Evolutionary conservation across 345 rosid genomes (phyloP).

Genomic region (Hypericum perforatum): DNA sequence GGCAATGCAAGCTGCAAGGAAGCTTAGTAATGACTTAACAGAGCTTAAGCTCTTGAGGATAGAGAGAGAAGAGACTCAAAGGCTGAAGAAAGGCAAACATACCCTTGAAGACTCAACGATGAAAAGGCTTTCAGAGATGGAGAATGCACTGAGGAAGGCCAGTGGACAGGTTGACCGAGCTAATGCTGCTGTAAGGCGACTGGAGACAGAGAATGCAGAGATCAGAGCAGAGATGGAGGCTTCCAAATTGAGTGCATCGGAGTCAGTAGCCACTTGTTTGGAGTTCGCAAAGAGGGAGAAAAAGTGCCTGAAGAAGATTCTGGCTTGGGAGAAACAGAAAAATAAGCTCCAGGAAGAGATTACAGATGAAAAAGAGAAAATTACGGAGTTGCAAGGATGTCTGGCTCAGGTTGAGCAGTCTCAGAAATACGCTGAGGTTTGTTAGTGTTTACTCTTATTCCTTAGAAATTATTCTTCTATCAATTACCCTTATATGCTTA

Average conservation of each 20-base stretch:
- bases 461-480: not conserved
- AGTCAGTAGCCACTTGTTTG: slow-evolving; percentile 53
- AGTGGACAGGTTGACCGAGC: slow-evolving; percentile 69
- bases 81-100: slow-evolving; percentile 76
- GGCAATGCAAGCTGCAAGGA: slow-evolving; percentile 96
- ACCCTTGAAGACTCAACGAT: slow-evolving; percentile 68
- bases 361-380: slow-evolving; percentile 58
- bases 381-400: slow-evolving; percentile 45
- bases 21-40: slow-evolving; percentile 62
- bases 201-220: slow-evolving; percentile 83
- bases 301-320: slow-evolving; percentile 61
- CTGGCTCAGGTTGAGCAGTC: slow-evolving; percentile 41
- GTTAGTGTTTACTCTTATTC: slow-evolving; percentile 12
- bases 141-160: slow-evolving; percentile 75
- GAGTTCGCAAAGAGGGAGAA: slow-evolving; percentile 83
- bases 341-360: slow-evolving; percentile 68
- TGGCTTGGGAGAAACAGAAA: slow-evolving; percentile 81
- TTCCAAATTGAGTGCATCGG: slow-evolving; percentile 81
- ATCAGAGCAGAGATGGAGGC: slow-evolving; percentile 94
- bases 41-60: slow-evolving; percentile 75
- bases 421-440: slow-evolving; percentile 70
- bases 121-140: slow-evolving; percentile 76
- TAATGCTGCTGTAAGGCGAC: slow-evolving; percentile 58
- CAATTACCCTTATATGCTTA: too few species aligned
- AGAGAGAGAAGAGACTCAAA: slow-evolving; percentile 77